Evolutionary conservation across 768 basidiomycete species (phyloP).

Genomic region (Serpula lacrymans): DNA sequence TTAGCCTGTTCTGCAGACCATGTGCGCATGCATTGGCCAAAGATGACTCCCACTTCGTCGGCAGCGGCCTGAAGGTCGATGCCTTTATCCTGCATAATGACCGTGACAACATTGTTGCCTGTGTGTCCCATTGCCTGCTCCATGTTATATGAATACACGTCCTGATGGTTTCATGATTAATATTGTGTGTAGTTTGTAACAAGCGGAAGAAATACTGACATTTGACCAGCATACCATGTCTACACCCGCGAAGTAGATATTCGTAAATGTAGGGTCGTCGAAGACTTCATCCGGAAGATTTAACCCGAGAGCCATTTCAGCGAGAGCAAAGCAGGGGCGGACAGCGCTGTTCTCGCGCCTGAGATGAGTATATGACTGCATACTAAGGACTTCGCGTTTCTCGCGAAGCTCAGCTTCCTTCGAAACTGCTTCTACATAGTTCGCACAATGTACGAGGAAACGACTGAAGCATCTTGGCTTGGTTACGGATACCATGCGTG

Average conservation of each 20-base stretch:
- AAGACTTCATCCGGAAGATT: slow-evolving; percentile 64
- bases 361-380: slow-evolving; percentile 50
- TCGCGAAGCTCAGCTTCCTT: slow-evolving; percentile 62
- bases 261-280: slow-evolving; percentile 49
- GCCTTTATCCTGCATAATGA: slow-evolving; percentile 56
- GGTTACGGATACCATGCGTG: slow-evolving; percentile 35
- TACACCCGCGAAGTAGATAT: slow-evolving; percentile 55
- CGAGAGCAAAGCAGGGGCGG: slow-evolving; percentile 58
- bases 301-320: slow-evolving; percentile 58
- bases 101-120: slow-evolving; percentile 67
- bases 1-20: slow-evolving; percentile 43
- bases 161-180: slow-evolving; percentile 33
- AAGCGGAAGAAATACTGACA: slow-evolving; percentile 34
- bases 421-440: slow-evolving; percentile 54
- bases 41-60: slow-evolving; percentile 53
- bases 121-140: slow-evolving; percentile 63
- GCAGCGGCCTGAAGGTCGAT: slow-evolving; percentile 56
- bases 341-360: slow-evolving; percentile 73
- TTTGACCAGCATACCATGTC: slow-evolving; percentile 74
- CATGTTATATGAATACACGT: slow-evolving; percentile 70
- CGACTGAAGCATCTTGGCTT: slow-evolving; percentile 45
- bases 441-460: slow-evolving; percentile 48
- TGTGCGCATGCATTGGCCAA: slow-evolving; percentile 45
- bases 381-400: slow-evolving; percentile 47
- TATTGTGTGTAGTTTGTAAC: background rate